Evolutionary conservation across 2,329 filamentous ascomycete species (phyloP), one percentile per base, ranked within the genome.

Genomic region (Emergomyces pasteurianus): DNA sequence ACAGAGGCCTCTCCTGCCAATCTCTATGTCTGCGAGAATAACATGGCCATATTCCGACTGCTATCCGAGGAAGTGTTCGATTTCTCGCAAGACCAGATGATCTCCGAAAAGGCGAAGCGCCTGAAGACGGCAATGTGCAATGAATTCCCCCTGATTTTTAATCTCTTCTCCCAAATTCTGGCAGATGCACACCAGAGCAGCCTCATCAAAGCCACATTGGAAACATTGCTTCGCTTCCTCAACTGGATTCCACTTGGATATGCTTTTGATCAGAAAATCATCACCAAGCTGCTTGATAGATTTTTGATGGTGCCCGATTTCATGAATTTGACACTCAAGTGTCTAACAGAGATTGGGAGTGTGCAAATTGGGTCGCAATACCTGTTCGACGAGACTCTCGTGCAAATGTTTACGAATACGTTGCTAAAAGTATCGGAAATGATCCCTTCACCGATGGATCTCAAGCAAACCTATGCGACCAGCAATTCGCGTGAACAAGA

Each of bases 221-320:
- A 97, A 78, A 99, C 94, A 0, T 80, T 99, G 42, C 83, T 99
- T 59, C 89, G 92, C 62, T 99, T 99, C 77, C 88, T 96, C 74
- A 97, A 97, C 80, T 99, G 94, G 94, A 99, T 99, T 61, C 94
- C 94, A 0, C 80, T 99, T 46, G 94, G 95, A 61, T 99, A 96
- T 77, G 97, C 99, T 68, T 99, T 99, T 76, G 94, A 99, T 81
- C 99, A 92, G 0, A 86, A 89, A 42, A 86, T 99, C 65, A 97
- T 99, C 75, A 91, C 96, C 70, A 97, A 92, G 0, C 80, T 99
- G 63, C 86, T 94, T 66, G 95, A 88, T 61, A 86, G 94, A 59
- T 99, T 99, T 76, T 81, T 99, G 62, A 90, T 95, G 68, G 86
- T 90, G 34, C 91, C 92, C 46, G 92, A 96, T 69, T 99, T 97